These are phyloP conservation scores for Saccharum hybrid DNA, from an alignment of 202 grass and related monocot species.

Conservation along the genomic window DNA sequence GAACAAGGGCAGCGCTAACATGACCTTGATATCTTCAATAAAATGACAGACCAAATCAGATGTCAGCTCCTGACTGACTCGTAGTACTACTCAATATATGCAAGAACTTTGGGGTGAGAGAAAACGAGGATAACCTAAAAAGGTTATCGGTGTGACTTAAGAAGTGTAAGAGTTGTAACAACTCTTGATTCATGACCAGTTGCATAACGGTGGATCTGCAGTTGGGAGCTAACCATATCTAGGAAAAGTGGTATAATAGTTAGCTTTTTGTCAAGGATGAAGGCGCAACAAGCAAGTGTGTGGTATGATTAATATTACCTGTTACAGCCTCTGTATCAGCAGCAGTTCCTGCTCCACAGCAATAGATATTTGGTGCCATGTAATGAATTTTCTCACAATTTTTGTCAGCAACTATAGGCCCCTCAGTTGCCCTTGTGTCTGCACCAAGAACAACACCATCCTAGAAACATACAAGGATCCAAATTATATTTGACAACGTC, in stretches of 20 bases:
- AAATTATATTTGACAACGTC: too few relatives aligned
- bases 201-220: too few relatives aligned
- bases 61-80: not conserved
- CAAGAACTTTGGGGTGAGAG: not conserved
- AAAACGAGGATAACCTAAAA: slow-evolving; percentile 55
- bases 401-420: slow-evolving; percentile 93
- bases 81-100: not conserved
- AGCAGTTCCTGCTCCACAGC: slow-evolving; percentile 89
- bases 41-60: slow-evolving; percentile 14
- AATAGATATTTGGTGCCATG: slow-evolving; percentile 95
- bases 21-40: slow-evolving; percentile 81
- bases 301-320: slow-evolving; percentile 40
- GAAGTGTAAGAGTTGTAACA: too few relatives aligned
- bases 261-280: too few relatives aligned
- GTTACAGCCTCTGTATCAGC: slow-evolving; percentile 83
- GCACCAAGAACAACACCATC: slow-evolving; percentile 84
- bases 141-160: slow-evolving; percentile 21
- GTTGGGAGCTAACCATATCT: too few relatives aligned
- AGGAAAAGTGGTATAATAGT: too few relatives aligned
- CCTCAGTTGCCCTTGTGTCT: slow-evolving; percentile 92
- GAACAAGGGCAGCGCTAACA: slow-evolving; percentile 80
- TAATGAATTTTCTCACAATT: slow-evolving; percentile 95
- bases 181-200: too few relatives aligned
- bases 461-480: too few relatives aligned
- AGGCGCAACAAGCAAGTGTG: too few relatives aligned